Evolutionary conservation across 805 yeast species (phyloP).

Genomic region (Nakazawaea ishiwadae): DNA sequence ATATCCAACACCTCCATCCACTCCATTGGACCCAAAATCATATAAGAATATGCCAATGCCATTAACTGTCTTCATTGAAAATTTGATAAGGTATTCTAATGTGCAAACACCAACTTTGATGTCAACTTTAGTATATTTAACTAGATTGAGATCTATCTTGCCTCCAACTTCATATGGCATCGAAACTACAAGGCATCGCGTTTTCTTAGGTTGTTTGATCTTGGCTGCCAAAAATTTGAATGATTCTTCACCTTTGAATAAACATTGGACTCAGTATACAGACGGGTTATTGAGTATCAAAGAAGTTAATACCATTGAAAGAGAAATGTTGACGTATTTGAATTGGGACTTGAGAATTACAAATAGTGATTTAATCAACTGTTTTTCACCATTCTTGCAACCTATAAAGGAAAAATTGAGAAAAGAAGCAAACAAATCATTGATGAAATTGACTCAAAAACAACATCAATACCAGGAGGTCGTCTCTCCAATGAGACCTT

Average conservation of each 20-base stretch:
- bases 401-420: constrained; percentile 59
- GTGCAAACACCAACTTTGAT: constrained; percentile 94
- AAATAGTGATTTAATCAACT: constrained; percentile 63
- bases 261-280: constrained; percentile 94
- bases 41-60: constrained; percentile 29
- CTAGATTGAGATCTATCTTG: constrained; percentile 67
- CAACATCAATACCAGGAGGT: neutral
- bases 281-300: constrained; percentile 70
- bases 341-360: constrained; percentile 81
- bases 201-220: constrained; percentile 83
- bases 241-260: constrained; percentile 92
- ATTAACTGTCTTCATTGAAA: constrained; percentile 62
- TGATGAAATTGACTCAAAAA: constrained; percentile 9
- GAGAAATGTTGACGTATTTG: constrained; percentile 75
- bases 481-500: neutral
- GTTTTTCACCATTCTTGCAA: constrained; percentile 68
- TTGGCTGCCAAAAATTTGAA: constrained; percentile 90
- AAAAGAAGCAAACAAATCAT: constrained; percentile 5
- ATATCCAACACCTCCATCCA: constrained; percentile 35
- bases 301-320: constrained; percentile 88
- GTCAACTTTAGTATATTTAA: constrained; percentile 84
- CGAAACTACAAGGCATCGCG: constrained; percentile 89
- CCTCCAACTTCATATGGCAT: constrained; percentile 91
- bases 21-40: constrained; percentile 24
- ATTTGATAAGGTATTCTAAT: constrained; percentile 72